These are phyloP conservation scores for Albophoma yamanashiensis DNA, from an alignment of 2,329 filamentous ascomycete species.

Conservation along the genomic window DNA sequence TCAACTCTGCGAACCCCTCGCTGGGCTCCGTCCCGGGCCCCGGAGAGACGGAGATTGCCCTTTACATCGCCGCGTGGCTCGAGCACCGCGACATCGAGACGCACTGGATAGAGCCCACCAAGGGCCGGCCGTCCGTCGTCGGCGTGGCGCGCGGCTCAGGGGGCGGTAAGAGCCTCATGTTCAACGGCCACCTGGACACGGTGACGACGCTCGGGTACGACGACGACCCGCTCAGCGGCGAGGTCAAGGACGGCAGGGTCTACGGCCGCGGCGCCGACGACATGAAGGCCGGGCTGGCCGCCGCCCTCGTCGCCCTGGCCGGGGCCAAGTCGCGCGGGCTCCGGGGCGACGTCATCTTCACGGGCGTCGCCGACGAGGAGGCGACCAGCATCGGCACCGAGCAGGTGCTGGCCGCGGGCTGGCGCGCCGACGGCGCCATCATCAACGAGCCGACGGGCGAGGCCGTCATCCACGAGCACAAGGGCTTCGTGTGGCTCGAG, in stretches of 20 bases:
- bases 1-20: slow-evolving; percentile 37
- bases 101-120: slow-evolving; percentile 34
- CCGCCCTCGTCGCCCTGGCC: slow-evolving; percentile 29
- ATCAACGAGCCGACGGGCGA: slow-evolving; percentile 36
- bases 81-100: slow-evolving; percentile 38
- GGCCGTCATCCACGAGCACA: slow-evolving; percentile 33
- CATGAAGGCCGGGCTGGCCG: slow-evolving; percentile 42
- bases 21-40: slow-evolving; percentile 28
- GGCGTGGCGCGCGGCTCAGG: slow-evolving; percentile 35
- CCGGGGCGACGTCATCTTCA: slow-evolving; percentile 38
- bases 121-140: slow-evolving; percentile 38
- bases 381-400: slow-evolving; percentile 37
- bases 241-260: slow-evolving; percentile 25
- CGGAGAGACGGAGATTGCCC: slow-evolving; percentile 34
- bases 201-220: slow-evolving; percentile 37
- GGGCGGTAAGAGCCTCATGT: slow-evolving; percentile 35
- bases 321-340: slow-evolving; percentile 25
- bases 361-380: slow-evolving; percentile 45
- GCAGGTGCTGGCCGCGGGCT: slow-evolving; percentile 37
- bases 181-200: slow-evolving; percentile 44
- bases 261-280: slow-evolving; percentile 36
- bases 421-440: slow-evolving; percentile 40
- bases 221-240: slow-evolving; percentile 31
- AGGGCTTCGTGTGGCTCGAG: slow-evolving; percentile 37
- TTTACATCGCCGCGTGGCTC: slow-evolving; percentile 38